A percentile compares a stretch with the other conserved stretches of the same genome.
phyloP scores from a whole-genome alignment of 305 asterid genomes.

The Petunia hybrid region DNA sequence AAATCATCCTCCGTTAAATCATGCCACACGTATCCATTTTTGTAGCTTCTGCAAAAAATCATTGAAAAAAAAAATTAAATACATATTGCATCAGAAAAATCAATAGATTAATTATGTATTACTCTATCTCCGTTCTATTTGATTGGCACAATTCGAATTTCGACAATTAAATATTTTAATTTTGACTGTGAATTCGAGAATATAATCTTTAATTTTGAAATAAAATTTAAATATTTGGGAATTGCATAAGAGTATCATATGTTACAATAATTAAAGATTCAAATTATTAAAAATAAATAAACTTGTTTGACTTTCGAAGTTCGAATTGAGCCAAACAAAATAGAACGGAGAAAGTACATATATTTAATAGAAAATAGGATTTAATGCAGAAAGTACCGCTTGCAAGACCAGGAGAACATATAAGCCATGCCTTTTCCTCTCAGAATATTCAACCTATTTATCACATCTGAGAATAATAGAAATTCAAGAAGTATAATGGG shows the following conservation, averaged over 20 bases:
- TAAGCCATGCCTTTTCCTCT: constrained; percentile 55
- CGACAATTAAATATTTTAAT: too few species aligned
- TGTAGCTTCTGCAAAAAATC: constrained; percentile 47
- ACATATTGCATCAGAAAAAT: neutral
- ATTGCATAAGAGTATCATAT: too few species aligned
- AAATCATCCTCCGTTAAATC: constrained; percentile 50
- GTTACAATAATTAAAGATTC: too few species aligned
- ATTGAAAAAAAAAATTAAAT: neutral
- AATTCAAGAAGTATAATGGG: neutral
- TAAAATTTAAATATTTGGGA: too few species aligned
- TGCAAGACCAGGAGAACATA: constrained; percentile 56
- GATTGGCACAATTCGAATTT: too few species aligned
- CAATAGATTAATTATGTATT: neutral
- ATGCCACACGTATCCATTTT: constrained; percentile 57
- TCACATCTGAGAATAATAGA: constrained; percentile 40
- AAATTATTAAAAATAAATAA: too few species aligned
- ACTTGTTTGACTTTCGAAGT: too few species aligned
- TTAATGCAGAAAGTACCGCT: constrained; percentile 36
- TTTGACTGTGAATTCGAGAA: too few species aligned
- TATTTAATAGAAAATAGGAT: neutral
- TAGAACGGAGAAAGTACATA: too few species aligned
- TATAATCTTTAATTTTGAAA: too few species aligned
- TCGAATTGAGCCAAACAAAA: too few species aligned
- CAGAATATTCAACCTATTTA: constrained; percentile 47
- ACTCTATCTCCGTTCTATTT: too few species aligned